A percentile compares a stretch with the other conserved stretches of the same genome.
These are phyloP conservation scores for Cytospora paraplurivora DNA, from an alignment of 2,329 filamentous ascomycete genomes.

Conservation along the genomic window DNA sequence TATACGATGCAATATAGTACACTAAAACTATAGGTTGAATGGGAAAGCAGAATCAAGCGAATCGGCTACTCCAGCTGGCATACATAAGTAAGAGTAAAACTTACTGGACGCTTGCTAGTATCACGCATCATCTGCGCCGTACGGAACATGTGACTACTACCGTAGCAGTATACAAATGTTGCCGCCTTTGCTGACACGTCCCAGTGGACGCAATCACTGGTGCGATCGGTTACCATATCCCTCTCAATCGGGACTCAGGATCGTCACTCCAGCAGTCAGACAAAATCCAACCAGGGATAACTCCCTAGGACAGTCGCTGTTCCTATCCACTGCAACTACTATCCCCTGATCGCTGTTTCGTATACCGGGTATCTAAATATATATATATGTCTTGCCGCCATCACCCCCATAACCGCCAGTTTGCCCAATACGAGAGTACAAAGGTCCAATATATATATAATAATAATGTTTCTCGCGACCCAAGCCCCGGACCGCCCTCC, in stretches of 20 bases:
- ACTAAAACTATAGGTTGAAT: background rate
- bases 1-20: background rate
- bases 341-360: slow-evolving; percentile 2
- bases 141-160: no score
- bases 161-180: no score
- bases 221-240: no score
- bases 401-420: background rate
- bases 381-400: slow-evolving; percentile 5
- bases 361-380: background rate
- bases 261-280: background rate
- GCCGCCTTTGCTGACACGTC: no score
- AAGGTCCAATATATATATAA: background rate
- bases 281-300: background rate
- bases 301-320: background rate
- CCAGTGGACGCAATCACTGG: no score
- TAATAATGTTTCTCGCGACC: background rate
- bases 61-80: background rate
- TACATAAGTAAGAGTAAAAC: background rate
- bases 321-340: background rate
- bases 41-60: background rate
- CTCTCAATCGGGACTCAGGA: background rate
- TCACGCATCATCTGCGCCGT: no score
- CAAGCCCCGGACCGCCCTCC: background rate
- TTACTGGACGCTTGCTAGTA: no score
- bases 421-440: background rate